Evolutionary conservation across 306 rosid genomes (phyloP), one percentile per base, ranked within the genome.

Genomic region (Hippophae gyantsensis): DNA sequence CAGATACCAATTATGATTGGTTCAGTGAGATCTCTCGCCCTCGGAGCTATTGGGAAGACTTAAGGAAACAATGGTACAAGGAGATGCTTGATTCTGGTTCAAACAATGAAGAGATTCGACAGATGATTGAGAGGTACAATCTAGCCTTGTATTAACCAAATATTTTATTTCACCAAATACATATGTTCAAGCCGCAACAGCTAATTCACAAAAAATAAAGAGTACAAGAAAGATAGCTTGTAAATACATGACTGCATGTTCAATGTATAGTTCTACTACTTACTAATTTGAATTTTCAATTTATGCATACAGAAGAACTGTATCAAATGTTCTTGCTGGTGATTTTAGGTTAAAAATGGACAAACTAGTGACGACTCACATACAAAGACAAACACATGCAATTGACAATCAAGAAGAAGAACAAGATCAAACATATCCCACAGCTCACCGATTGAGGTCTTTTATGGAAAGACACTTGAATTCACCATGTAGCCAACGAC

Each of bases 11-110:
- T 68, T 73, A 70, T 48, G 90, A 88, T 44, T 92, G 99, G 96
- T 81, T 83, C 57, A 66, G 74, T 27, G 78, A 76, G 52, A 92
- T 92, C 68, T 84, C 96, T 60, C 83, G 95, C 11, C 99, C 99
- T 6, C 77, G 82, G 42, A 86, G 96, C 68, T 84, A 81, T 25
- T 92, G 99, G 99, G 99, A 92, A 78, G 81, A 72, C 51, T 77
- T 70, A 8, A 78, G 99, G 76, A 72, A 86, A 81, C 76, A 72
- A 46, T 86, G 99, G 95, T 92, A 92, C 65, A 78, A 43, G 57
- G 84, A 92, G 84, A 82, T 92, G 85, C 96, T 78, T 8, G 69
- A 70, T 63, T 69, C 75, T 49, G 57, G 64, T 45, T 86, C 95
- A 9, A 78, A 66, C 9, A 92, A 88, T n/a, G 67, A 70, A 43